These are phyloP conservation scores for Zalaria sp. DNA, from an alignment of 2,329 filamentous ascomycete genomes.

Conservation along the genomic window DNA sequence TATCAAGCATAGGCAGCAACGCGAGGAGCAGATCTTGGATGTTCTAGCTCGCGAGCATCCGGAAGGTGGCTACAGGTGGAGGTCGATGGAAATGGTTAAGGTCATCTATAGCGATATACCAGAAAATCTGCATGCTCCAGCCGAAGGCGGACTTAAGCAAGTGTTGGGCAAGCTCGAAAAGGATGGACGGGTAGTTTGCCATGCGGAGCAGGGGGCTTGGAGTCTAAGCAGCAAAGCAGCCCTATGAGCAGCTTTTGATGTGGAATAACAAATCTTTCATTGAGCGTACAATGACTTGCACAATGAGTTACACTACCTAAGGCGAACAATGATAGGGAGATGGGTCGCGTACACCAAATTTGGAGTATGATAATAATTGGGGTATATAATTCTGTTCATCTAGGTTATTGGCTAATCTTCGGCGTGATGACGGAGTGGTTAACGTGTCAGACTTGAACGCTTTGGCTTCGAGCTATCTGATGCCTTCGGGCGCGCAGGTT, in stretches of 20 bases:
- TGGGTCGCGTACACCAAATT: too few relatives aligned
- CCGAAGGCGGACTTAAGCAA: slow-evolving; percentile 61
- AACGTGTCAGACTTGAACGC: slow-evolving; percentile 11
- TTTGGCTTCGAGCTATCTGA: slow-evolving; percentile 4
- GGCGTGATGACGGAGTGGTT: slow-evolving; percentile 11
- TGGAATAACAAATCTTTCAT: not conserved
- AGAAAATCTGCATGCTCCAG: slow-evolving; percentile 59
- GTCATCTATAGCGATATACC: slow-evolving; percentile 72
- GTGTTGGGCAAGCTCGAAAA: slow-evolving; percentile 64
- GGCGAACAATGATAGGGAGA: too few relatives aligned
- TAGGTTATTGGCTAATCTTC: not conserved
- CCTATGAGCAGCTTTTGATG: slow-evolving; percentile 1
- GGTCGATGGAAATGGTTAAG: slow-evolving; percentile 70
- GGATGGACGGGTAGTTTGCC: slow-evolving; percentile 46
- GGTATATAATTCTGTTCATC: not conserved
- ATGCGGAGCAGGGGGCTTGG: slow-evolving; percentile 1
- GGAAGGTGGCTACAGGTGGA: slow-evolving; percentile 37
- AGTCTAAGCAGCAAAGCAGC: slow-evolving; percentile 2
- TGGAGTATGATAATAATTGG: too few relatives aligned
- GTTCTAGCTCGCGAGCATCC: slow-evolving; percentile 33
- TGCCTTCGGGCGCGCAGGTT: slow-evolving; percentile 9
- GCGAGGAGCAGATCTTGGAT: slow-evolving; percentile 64
- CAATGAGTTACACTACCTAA: too few relatives aligned
- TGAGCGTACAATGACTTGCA: not conserved
- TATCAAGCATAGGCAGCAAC: slow-evolving; percentile 62